Evolutionary conservation across 2,329 filamentous ascomycete genomes (phyloP).

Genomic region (Pseudodiploospora longispora): DNA sequence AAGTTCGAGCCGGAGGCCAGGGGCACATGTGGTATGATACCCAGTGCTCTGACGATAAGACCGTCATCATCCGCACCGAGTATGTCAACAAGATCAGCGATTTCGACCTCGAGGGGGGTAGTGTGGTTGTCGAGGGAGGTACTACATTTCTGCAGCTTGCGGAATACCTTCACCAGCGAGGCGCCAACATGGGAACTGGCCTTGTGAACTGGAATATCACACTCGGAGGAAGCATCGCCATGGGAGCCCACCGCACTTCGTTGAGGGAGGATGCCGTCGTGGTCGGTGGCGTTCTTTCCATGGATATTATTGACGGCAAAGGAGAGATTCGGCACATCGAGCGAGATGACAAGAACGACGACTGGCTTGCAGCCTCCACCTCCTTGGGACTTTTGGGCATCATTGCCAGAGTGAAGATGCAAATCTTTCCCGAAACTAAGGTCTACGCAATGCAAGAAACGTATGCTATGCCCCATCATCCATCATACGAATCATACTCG

Average conservation of each 20-base stretch:
- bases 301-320: conserved; percentile 42
- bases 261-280: conserved; percentile 42
- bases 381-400: conserved; percentile 40
- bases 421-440: conserved; percentile 43
- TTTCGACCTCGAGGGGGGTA: conserved; percentile 33
- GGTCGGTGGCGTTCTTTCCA: conserved; percentile 36
- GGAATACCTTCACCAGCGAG: conserved; percentile 38
- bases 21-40: conserved; percentile 48
- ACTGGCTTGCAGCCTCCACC: conserved; percentile 44
- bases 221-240: conserved; percentile 41
- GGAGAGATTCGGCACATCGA: conserved; percentile 35
- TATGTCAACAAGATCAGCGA: conserved; percentile 36
- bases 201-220: conserved; percentile 48
- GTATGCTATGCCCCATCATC: conserved; percentile 22
- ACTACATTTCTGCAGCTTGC: conserved; percentile 44
- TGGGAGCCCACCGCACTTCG: conserved; percentile 43
- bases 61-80: conserved; percentile 40
- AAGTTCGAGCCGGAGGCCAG: conserved; percentile 39
- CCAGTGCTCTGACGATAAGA: conserved; percentile 41
- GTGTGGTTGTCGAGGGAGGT: conserved; percentile 42
- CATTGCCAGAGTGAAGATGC: conserved; percentile 40
- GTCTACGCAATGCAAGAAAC: conserved; percentile 41
- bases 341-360: conserved; percentile 33
- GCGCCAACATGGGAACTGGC: conserved; percentile 40
- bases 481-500: not conserved